Conservation (phyloP, 2,329 filamentous ascomycete species). For the Claviceps monticola region DNA sequence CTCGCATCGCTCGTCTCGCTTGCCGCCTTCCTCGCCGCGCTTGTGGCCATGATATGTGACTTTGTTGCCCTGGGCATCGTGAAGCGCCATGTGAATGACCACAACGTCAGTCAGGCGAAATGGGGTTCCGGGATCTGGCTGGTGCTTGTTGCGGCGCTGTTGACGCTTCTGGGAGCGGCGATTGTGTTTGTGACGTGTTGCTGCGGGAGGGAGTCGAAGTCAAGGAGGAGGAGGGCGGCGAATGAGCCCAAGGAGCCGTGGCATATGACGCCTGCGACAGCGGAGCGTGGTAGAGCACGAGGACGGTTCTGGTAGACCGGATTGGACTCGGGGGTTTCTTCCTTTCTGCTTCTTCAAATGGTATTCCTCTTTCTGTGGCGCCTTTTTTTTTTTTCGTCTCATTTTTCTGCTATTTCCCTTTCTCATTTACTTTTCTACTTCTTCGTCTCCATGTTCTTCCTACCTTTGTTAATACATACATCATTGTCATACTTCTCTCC, state of each 20-base stretch:
- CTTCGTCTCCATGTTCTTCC: too few relatives aligned
- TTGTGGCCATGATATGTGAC: conserved; percentile 39
- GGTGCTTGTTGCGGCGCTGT: conserved; percentile 39
- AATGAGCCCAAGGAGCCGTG: conserved; percentile 13
- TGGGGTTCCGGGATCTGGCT: conserved; percentile 47
- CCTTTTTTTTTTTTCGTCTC: not conserved
- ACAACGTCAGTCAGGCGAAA: conserved; percentile 28
- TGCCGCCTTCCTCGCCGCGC: conserved; percentile 35
- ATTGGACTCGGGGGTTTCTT: not conserved
- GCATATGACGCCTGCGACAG: conserved; percentile 6
- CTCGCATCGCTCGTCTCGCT: conserved; percentile 35
- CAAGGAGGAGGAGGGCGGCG: conserved; percentile 21
- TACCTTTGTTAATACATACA: too few relatives aligned
- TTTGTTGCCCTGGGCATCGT: conserved; percentile 44
- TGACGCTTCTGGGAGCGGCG: conserved; percentile 38
- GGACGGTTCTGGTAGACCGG: conserved; percentile 9
- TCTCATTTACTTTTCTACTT: too few relatives aligned
- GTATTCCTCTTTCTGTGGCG: not conserved
- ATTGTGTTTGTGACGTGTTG: conserved; percentile 50
- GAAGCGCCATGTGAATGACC: conserved; percentile 37
- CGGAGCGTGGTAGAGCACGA: not conserved
- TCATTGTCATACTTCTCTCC: too few relatives aligned
- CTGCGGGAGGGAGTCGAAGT: conserved; percentile 15
- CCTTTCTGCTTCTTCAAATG: not conserved
- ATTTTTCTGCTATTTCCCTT: too few relatives aligned